Base-by-base conservation (phyloP, 1,139 yeast species). In the Hyphopichia buzzinii region DNA sequence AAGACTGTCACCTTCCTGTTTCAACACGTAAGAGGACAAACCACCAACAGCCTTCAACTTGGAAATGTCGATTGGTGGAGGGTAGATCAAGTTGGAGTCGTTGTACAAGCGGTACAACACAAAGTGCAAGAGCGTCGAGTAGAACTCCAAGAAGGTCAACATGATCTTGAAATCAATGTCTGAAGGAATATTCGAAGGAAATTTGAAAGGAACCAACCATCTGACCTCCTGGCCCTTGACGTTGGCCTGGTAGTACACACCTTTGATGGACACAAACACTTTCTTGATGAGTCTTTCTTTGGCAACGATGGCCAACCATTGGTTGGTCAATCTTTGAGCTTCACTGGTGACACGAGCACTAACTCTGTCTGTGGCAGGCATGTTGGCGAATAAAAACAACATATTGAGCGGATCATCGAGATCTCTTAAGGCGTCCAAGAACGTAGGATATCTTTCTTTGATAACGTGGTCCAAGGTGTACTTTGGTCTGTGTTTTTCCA, bases 141-240 rank as follows among this genome's bases (percentile, higher is more conserved):
- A 92, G 62, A 94, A 90, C 65, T 92, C 98, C 57, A 92, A 77
- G 65, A 92, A 92, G 1, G 98, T 90, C 56, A 89, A 74, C 99
- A 92, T 92, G 67, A 92, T 88, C 64, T 95, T 79, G 72, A 94
- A 90, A 66, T 92, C 99, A 44, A 92, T 84, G 60, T 92, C 98
- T 32, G 83, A 66, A 30, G 99, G 98, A 50, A 92, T 84, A 59
- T 86, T 85, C 59, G 92, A 95, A 16, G 98, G 96, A 69, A 90
- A 92, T 62, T 89, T 90, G 75, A 84, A 92, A 19, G 99, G 99
- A 34, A 88, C 95, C 45, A 92, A 77, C 98, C 98, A 92, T 67
- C 94, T 79, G 35, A 92, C 74, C 49, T 87, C 96, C 62, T 90
- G 96, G 42, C 98, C 98, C 59, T 77, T 81, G 32, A 92, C 81